Base-by-base conservation (phyloP, 108 stramenopile genomes). In the Nannochloropsis salina region DNA sequence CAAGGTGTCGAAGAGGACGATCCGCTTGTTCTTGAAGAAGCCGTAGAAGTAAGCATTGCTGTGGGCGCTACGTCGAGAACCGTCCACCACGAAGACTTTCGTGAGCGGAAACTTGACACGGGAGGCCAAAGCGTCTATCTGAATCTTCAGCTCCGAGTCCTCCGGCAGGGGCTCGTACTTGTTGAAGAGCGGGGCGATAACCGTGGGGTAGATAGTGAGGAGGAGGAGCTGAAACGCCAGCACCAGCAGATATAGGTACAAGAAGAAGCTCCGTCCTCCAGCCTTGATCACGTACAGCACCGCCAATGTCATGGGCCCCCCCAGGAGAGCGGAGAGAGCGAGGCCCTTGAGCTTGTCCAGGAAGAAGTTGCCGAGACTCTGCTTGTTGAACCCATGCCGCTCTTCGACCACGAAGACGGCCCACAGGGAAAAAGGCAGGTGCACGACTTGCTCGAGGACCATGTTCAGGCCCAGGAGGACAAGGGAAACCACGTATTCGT, bases 41-140 rank as follows among this genome's bases (percentile, higher is more conserved):
- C 98, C 98, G 93, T 96, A 98, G 94, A 99, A 96, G 92, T 97
- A 99, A 9, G 99, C 99, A 92, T 99, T 99, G 86, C 94, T 95
- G 93, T 99, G 99, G 84, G 94, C 92, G 9, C 94, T 95, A 40
- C 99, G 94, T 91, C 95, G 95, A 44, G 95, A 95, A 80, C 99
- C 99, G 89, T 99, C 99, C 92, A 98, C 97, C 21, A 95, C 94
- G 90, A 95, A 98, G 44, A 99, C 90, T 86, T 98, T 96, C 12
- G 96, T 98, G 84, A 98, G 91, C n/a, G 99, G 98, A 85, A 96
- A 99, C 42, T 93, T 87, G 84, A 98, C 94, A 20, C 85, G 82
- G 9, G 89, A 92, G 2, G 99, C 99, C 83, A 99, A 87, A 21
- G 91, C 92, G 84, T 97, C 97, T 88, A 99, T 99, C 21, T 87